A percentile compares a stretch with the other conserved stretches of the same genome.
phyloP scores from a whole-genome alignment of 495 filamentous ascomycete species.

The Tuber melanosporum region DNA sequence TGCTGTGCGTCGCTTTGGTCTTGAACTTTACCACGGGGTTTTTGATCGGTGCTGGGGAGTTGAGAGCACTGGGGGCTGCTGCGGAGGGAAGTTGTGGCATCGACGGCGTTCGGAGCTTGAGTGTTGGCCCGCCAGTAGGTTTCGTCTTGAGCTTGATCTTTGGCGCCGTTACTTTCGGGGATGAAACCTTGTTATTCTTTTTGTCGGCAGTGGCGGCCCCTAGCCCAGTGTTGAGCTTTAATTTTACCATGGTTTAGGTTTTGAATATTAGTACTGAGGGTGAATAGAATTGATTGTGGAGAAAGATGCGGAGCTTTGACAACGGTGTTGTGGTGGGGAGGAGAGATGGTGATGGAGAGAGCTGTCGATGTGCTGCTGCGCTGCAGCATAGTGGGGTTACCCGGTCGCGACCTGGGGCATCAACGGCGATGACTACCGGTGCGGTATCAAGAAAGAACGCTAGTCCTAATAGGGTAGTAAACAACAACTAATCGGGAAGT shows the following conservation, averaged over 20 bases:
- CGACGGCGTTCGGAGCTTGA: constrained; percentile 52
- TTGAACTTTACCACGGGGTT: constrained; percentile 50
- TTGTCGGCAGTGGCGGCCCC: constrained; percentile 50
- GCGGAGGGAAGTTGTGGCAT: constrained; percentile 44
- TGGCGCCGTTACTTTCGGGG: constrained; percentile 46
- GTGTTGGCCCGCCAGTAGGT: constrained; percentile 43
- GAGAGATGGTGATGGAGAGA: neutral
- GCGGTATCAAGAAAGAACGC: no score
- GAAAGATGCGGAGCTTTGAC: neutral
- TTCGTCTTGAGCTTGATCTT: constrained; percentile 42
- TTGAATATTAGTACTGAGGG: neutral
- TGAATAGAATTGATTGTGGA: neutral
- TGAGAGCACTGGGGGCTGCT: constrained; percentile 38
- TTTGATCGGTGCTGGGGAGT: constrained; percentile 22
- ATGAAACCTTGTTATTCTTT: constrained; percentile 46
- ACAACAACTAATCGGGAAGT: no score
- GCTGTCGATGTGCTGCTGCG: neutral
- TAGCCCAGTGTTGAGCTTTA: constrained; percentile 48
- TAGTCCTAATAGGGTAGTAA: no score
- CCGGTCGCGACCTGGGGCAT: neutral
- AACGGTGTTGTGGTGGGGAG: neutral
- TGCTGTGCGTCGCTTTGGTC: constrained; percentile 54
- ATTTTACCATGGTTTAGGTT: constrained; percentile 48
- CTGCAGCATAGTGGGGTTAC: neutral
- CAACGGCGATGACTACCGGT: neutral